Conservation (phyloP, 225 moss, liverwort and hornwort species). For the Asterella californica region DNA sequence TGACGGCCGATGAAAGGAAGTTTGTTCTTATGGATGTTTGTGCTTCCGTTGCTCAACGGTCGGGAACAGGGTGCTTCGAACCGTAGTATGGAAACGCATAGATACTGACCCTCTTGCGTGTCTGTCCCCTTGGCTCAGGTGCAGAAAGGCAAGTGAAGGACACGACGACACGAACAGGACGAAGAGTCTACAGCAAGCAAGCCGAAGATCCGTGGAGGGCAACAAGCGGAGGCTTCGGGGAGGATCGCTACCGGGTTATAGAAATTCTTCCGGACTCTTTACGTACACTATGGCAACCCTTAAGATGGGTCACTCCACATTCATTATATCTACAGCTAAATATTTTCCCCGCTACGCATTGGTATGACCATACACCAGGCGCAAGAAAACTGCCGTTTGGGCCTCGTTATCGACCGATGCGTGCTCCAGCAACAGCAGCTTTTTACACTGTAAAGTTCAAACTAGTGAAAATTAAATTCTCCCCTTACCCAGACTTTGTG, state of each 20-base stretch:
- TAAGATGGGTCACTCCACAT: not conserved
- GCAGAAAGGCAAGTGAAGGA: not conserved
- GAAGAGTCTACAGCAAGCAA: not conserved
- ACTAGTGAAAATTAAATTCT: not conserved
- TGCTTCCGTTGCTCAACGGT: too few species aligned
- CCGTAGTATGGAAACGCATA: not conserved
- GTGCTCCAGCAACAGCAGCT: not conserved
- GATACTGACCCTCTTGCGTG: not conserved
- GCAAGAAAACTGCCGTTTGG: not conserved
- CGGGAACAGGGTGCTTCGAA: too few species aligned
- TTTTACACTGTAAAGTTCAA: not conserved
- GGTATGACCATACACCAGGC: not conserved
- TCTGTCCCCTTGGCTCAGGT: not conserved
- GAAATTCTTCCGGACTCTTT: not conserved
- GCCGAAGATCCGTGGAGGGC: constrained; percentile 5
- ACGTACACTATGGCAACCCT: not conserved
- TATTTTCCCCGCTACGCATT: constrained; percentile 1
- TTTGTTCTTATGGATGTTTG: too few species aligned
- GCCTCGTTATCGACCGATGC: not conserved
- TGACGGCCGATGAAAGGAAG: too few species aligned
- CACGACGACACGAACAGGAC: not conserved
- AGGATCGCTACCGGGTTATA: not conserved
- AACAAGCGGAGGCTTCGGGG: not conserved
- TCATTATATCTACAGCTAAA: constrained; percentile 1
- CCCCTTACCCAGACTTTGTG: not conserved